Percentiles rank a stretch among this genome's conserved stretches.
phyloP scores from a whole-genome alignment of 23 red algal genomes.

The Gracilariopsis chorda region DNA sequence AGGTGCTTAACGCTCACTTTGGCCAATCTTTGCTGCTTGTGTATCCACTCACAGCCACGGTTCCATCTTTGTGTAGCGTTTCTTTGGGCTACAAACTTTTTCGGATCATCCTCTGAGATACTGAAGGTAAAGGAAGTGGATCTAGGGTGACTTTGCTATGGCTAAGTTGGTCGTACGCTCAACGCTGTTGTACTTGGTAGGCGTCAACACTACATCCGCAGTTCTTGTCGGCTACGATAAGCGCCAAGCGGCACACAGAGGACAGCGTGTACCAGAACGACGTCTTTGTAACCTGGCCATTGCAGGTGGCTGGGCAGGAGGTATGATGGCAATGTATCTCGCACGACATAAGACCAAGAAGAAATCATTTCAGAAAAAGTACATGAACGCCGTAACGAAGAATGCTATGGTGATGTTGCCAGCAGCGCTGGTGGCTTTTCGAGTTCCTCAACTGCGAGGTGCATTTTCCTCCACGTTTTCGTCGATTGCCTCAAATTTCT shows the following conservation, averaged over 20 bases:
- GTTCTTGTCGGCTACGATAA: conserved; percentile 53
- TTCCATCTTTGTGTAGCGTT: too few relatives aligned
- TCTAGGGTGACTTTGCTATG: too few relatives aligned
- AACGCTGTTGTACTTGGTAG: conserved; percentile 16
- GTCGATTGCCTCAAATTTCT: not conserved
- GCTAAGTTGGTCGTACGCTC: not conserved
- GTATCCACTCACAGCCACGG: too few relatives aligned
- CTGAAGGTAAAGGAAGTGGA: too few relatives aligned
- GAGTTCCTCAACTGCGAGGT: not conserved
- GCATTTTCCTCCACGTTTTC: not conserved
- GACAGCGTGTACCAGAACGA: conserved; percentile 33
- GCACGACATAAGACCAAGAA: conserved; percentile 61
- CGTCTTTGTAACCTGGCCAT: conserved; percentile 27
- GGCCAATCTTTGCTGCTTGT: too few relatives aligned
- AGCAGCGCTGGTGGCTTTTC: not conserved
- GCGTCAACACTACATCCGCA: conserved; percentile 11
- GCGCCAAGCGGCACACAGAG: conserved; percentile 1
- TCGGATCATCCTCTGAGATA: too few relatives aligned
- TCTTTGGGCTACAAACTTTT: too few relatives aligned
- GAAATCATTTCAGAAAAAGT: conserved; percentile 42
- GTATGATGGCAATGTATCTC: conserved; percentile 44
- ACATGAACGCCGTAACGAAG: conserved; percentile 15
- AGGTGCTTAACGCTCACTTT: too few relatives aligned
- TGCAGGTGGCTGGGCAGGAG: conserved; percentile 44
- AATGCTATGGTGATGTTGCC: conserved; percentile 18